Evolutionary conservation across 495 filamentous ascomycete genomes (phyloP).

Genomic region (Sporormia fimetaria): DNA sequence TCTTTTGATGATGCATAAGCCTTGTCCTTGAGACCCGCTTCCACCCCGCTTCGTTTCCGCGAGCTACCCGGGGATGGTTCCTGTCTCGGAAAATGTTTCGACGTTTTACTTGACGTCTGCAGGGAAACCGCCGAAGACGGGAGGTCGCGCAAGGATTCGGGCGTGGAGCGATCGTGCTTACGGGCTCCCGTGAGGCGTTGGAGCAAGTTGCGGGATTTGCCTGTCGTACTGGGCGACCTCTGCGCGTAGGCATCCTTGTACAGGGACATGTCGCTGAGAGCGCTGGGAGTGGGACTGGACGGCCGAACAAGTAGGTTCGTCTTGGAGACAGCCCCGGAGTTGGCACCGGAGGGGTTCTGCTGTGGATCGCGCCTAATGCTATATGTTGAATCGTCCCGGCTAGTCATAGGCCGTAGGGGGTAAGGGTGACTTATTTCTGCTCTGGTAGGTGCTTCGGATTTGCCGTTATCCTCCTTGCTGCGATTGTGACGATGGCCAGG

Average conservation of each 20-base stretch:
- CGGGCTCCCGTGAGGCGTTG: conserved; percentile 43
- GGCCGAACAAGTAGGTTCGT: conserved; percentile 45
- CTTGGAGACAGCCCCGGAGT: conserved; percentile 39
- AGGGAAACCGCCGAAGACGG: conserved; percentile 45
- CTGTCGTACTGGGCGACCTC: conserved; percentile 47
- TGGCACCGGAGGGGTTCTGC: conserved; percentile 27
- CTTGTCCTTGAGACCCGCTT: conserved; percentile 2
- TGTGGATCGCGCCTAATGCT: conserved; percentile 42
- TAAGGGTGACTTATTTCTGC: conserved; percentile 24
- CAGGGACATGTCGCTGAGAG: conserved; percentile 40
- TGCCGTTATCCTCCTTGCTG: conserved; percentile 61
- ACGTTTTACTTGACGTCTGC: conserved; percentile 31
- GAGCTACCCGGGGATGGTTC: conserved; percentile 39
- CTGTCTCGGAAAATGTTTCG: conserved; percentile 38
- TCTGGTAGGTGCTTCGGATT: conserved; percentile 9
- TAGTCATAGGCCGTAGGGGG: conserved; percentile 44
- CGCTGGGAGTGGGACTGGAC: conserved; percentile 66
- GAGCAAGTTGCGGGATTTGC: conserved; percentile 48
- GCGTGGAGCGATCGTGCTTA: conserved; percentile 37
- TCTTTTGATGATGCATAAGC: conserved; percentile 12
- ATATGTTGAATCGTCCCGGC: conserved; percentile 56
- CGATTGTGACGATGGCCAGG: conserved; percentile 62
- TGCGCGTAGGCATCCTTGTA: conserved; percentile 31
- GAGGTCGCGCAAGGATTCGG: conserved; percentile 44
- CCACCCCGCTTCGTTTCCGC: conserved; percentile 11